Percentiles rank a stretch among this genome's conserved stretches.
These are phyloP conservation scores for Pythium apleroticum DNA, from an alignment of 352 stramenopile species.

Conservation along the genomic window DNA sequence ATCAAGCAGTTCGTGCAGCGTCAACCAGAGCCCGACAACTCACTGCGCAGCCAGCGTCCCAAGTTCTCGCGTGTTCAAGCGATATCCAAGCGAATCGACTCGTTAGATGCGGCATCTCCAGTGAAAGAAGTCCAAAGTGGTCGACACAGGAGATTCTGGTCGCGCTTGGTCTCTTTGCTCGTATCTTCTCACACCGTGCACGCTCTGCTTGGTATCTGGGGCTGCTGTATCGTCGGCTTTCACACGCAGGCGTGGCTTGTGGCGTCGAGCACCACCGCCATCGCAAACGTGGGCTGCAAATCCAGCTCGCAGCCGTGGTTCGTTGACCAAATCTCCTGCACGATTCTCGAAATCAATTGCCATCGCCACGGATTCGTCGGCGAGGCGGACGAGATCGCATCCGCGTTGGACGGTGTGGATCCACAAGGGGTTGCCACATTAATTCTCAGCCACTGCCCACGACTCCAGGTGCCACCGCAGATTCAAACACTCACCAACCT, in stretches of 20 bases:
- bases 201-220: conserved; percentile 6
- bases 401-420: conserved; percentile 7
- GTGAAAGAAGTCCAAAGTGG: background rate
- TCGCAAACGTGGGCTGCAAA: conserved; percentile 21
- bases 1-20: conserved; percentile 8
- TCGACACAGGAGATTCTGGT: background rate
- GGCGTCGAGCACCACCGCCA: background rate
- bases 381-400: conserved; percentile 5
- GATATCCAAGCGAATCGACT: too few relatives aligned
- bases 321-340: conserved; percentile 22
- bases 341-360: conserved; percentile 32
- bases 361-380: conserved; percentile 18
- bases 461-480: conserved; percentile 15
- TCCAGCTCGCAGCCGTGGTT: conserved; percentile 26
- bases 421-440: conserved; percentile 1
- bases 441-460: conserved; percentile 22
- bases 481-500: conserved; percentile 18
- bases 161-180: background rate
- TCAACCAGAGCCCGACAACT: background rate
- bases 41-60: too few relatives aligned
- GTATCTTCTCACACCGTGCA: background rate
- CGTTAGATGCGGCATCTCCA: too few relatives aligned
- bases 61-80: background rate
- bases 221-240: conserved; percentile 8
- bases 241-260: conserved; percentile 13